Conservation (phyloP, 2,329 filamentous ascomycete species). For the Triangularia verruculosa region DNA sequence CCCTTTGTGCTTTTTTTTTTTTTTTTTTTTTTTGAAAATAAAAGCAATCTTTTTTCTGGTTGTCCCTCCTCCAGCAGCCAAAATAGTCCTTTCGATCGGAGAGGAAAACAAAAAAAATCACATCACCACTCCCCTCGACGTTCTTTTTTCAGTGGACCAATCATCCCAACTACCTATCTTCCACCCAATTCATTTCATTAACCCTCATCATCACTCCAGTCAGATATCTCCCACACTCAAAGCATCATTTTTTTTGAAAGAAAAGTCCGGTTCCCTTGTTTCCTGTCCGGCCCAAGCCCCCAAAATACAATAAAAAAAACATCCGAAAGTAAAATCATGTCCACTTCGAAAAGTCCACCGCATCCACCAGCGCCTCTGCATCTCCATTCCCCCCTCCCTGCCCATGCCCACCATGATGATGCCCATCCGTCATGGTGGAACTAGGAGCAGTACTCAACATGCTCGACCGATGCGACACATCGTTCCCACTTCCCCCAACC, state of each 20-base stretch:
- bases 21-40: too few relatives aligned
- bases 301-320: background rate
- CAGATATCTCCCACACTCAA: background rate
- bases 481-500: conserved; percentile 40
- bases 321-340: conserved; percentile 29
- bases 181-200: too few relatives aligned
- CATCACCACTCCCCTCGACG: background rate
- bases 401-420: conserved; percentile 43
- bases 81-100: too few relatives aligned
- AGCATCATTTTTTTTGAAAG: background rate
- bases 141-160: background rate
- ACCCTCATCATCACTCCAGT: too few relatives aligned
- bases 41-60: too few relatives aligned
- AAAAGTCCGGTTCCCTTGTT: background rate
- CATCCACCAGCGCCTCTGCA: conserved; percentile 42
- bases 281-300: background rate
- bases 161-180: too few relatives aligned
- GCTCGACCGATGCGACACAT: conserved; percentile 46
- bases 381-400: background rate
- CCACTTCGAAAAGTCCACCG: conserved; percentile 52
- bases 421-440: conserved; percentile 53
- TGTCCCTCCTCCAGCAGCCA: too few relatives aligned
- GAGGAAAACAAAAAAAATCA: background rate
- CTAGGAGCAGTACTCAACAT: conserved; percentile 47
- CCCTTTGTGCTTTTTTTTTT: too few relatives aligned